These are phyloP conservation scores for Fistulifera pelliculosa DNA, from an alignment of 108 stramenopile species.

Conservation along the genomic window DNA sequence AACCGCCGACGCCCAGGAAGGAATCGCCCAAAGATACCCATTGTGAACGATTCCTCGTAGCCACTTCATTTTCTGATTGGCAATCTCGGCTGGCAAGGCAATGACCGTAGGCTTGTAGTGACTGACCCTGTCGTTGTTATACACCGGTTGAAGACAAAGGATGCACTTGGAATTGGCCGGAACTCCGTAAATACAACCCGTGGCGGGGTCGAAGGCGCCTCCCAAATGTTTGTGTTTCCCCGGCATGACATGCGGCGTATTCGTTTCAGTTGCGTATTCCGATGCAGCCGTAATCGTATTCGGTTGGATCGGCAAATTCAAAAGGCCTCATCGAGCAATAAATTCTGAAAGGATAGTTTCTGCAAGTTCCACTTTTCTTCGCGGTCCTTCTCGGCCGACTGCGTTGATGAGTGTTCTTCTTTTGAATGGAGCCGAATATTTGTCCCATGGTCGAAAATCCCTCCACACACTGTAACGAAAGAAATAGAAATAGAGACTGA, in stretches of 20 bases:
- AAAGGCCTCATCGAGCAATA: conserved; percentile 26
- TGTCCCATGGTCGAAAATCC: conserved; percentile 1
- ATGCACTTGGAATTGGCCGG: conserved; percentile 51
- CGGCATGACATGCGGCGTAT: conserved; percentile 24
- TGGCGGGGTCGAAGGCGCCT: conserved; percentile 57
- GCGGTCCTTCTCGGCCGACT: background rate
- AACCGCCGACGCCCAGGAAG: conserved; percentile 52
- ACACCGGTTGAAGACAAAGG: conserved; percentile 27
- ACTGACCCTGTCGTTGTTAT: background rate
- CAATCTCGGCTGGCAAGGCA: conserved; percentile 40
- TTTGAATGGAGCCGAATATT: background rate
- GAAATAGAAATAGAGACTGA: background rate
- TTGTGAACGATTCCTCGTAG: conserved; percentile 59
- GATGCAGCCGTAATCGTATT: conserved; percentile 30
- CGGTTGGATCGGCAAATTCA: conserved; percentile 28
- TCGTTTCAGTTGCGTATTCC: conserved; percentile 22
- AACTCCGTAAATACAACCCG: conserved; percentile 72
- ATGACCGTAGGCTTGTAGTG: conserved; percentile 17
- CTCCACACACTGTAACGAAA: background rate
- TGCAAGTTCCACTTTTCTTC: conserved; percentile 25
- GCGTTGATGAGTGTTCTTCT: too few species aligned
- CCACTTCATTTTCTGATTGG: conserved; percentile 62
- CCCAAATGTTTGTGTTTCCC: conserved; percentile 71
- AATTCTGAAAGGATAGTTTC: conserved; percentile 14
- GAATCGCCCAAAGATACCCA: conserved; percentile 75